phyloP scores from a whole-genome alignment of 78 protist genomes.

The Dictyostelium purpureum region DNA sequence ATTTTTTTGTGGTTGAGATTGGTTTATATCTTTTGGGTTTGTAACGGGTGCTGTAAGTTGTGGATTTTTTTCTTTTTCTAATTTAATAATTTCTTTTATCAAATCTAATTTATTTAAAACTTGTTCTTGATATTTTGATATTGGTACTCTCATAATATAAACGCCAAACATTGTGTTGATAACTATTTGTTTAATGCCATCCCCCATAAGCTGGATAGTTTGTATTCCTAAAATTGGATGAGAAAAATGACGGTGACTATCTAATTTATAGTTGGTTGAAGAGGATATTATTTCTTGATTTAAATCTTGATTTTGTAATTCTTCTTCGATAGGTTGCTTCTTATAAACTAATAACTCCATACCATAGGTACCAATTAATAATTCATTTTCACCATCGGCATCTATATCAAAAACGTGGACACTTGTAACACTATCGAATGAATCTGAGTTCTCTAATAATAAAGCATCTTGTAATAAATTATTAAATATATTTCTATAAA shows the following conservation, averaged over 20 bases:
- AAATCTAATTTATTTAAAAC: neutral
- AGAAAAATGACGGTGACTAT: conserved; percentile 41
- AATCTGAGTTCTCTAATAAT: conserved; percentile 45
- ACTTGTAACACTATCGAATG: conserved; percentile 61
- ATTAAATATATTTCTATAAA: conserved; percentile 16
- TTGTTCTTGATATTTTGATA: conserved; percentile 7
- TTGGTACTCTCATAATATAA: conserved; percentile 54
- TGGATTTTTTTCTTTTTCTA: neutral
- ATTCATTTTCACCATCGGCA: conserved; percentile 72
- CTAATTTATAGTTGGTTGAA: neutral
- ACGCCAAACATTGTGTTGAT: conserved; percentile 66
- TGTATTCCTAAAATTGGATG: conserved; percentile 57
- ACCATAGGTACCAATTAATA: conserved; percentile 64
- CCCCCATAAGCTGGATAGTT: conserved; percentile 28
- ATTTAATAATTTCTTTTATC: conserved; percentile 22
- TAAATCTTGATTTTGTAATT: too few relatives aligned
- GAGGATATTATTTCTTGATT: neutral
- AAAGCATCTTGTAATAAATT: neutral
- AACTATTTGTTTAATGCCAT: conserved; percentile 37
- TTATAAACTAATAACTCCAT: conserved; percentile 59
- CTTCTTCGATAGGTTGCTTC: neutral
- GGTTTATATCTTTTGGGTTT: too few relatives aligned
- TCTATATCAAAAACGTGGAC: conserved; percentile 56
- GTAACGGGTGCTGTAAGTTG: too few relatives aligned
- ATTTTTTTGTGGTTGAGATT: too few relatives aligned